phyloP scores from a whole-genome alignment of 2,329 filamentous ascomycete genomes.

The Rhexocercosporidium sp. region DNA sequence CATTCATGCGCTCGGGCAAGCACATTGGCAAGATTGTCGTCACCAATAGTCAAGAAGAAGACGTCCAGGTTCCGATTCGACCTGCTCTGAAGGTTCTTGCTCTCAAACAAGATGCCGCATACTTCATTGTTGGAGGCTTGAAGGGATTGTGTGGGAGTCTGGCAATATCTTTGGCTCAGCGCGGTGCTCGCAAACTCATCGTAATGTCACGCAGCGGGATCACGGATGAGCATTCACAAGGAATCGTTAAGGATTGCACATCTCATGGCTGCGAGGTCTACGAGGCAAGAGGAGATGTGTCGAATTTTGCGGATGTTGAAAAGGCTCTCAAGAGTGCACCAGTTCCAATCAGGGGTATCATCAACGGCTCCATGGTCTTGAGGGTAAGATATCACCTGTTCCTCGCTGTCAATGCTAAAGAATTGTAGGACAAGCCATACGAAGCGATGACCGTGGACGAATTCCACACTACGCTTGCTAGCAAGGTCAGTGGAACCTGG shows the following conservation, averaged over 20 bases:
- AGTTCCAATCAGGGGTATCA: constrained; percentile 24
- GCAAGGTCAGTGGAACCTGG: constrained; percentile 59
- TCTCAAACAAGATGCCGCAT: constrained; percentile 26
- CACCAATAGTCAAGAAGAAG: not conserved
- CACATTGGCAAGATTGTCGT: constrained; percentile 27
- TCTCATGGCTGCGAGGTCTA: constrained; percentile 2
- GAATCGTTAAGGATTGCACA: not conserved
- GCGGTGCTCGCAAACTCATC: constrained; percentile 44
- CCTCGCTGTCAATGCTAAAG: too few species aligned
- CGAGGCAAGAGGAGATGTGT: constrained; percentile 8
- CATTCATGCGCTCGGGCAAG: constrained; percentile 22
- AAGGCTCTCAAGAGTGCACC: constrained; percentile 3
- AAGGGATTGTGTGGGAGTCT: constrained; percentile 45
- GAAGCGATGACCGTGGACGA: too few species aligned
- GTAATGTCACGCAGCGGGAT: constrained; percentile 43
- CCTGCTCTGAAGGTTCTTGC: not conserved
- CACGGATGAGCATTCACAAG: not conserved
- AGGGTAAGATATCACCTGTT: too few species aligned
- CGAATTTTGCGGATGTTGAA: not conserved
- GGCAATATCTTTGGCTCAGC: constrained; percentile 43
- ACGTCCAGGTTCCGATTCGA: not conserved
- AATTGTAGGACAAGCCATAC: too few species aligned
- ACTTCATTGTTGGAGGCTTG: constrained; percentile 47
- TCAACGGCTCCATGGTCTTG: constrained; percentile 23
- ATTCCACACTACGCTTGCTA: constrained; percentile 46